These are phyloP conservation scores for Elsinoe necatrix DNA, from an alignment of 2,329 filamentous ascomycete genomes.

Conservation along the genomic window DNA sequence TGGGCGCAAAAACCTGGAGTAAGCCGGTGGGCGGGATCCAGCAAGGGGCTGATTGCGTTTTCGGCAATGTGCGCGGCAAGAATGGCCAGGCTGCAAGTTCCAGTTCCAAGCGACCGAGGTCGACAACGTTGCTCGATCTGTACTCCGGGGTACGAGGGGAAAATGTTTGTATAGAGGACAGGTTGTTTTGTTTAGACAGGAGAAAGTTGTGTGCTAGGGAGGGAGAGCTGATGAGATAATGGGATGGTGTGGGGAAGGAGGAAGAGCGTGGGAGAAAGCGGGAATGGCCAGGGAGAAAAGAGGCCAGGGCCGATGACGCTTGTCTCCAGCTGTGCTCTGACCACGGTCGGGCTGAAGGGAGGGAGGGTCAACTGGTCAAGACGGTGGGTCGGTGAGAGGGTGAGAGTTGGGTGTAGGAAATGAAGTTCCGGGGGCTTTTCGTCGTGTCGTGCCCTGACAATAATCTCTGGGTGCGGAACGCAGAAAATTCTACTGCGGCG, in stretches of 20 bases:
- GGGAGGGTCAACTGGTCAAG: neutral
- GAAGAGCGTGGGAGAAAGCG: conserved; percentile 13
- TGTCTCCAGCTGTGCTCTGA: neutral
- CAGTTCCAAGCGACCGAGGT: neutral
- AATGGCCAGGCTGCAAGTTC: neutral
- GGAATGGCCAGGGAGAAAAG: conserved; percentile 7
- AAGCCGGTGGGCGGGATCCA: conserved; percentile 7
- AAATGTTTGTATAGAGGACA: neutral
- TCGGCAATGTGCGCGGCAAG: neutral
- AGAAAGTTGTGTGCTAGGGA: neutral
- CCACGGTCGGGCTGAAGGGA: neutral
- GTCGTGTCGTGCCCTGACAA: conserved; percentile 8
- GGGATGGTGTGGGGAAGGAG: conserved; percentile 3
- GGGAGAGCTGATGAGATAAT: conserved; percentile 10
- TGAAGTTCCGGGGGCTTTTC: conserved; percentile 11
- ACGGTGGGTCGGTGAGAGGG: neutral
- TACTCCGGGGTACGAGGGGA: neutral
- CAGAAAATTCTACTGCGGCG: conserved; percentile 12
- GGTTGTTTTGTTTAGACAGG: neutral
- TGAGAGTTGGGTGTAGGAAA: neutral
- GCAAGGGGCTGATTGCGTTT: neutral
- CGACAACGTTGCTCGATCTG: neutral
- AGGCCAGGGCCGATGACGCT: conserved; percentile 5
- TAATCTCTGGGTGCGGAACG: conserved; percentile 1
- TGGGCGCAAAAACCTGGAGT: conserved; percentile 13